These are phyloP conservation scores for Yamadazyma pseudoaaseri DNA, from an alignment of 1,139 yeast species.

Conservation along the genomic window DNA sequence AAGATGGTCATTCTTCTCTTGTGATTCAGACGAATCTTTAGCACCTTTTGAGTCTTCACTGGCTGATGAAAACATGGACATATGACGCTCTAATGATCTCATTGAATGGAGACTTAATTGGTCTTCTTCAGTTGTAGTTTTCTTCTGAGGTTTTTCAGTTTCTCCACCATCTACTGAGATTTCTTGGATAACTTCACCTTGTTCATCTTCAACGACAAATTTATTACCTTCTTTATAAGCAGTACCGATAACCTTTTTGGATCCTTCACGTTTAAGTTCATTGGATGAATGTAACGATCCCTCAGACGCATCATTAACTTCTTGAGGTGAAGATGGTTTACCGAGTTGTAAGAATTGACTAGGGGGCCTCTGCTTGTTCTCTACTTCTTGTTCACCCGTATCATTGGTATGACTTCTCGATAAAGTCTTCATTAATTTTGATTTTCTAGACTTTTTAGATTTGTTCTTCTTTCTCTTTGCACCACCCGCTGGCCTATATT, in stretches of 20 bases:
- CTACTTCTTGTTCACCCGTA: slow-evolving; percentile 18
- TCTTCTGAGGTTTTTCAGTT: background rate
- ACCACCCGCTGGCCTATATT: slow-evolving; percentile 81
- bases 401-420: slow-evolving; percentile 27
- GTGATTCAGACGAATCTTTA: slow-evolving; percentile 1
- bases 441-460: slow-evolving; percentile 34
- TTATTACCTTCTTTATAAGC: slow-evolving; percentile 75
- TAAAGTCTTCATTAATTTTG: slow-evolving; percentile 29
- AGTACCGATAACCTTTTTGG: slow-evolving; percentile 23
- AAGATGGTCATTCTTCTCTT: slow-evolving; percentile 4
- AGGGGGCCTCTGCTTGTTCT: slow-evolving; percentile 38
- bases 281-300: slow-evolving; percentile 2
- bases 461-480: slow-evolving; percentile 50
- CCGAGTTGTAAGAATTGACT: slow-evolving; percentile 46
- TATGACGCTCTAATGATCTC: slow-evolving; percentile 36
- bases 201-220: slow-evolving; percentile 73
- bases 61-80: slow-evolving; percentile 32
- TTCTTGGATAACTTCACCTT: slow-evolving; percentile 72
- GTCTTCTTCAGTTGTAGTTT: slow-evolving; percentile 11
- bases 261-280: background rate
- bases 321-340: slow-evolving; percentile 19
- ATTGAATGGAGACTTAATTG: slow-evolving; percentile 40
- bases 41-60: slow-evolving; percentile 8
- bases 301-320: slow-evolving; percentile 7
- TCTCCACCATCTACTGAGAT: slow-evolving; percentile 17